These are phyloP conservation scores for Friedmanniomyces endolithicus DNA, from an alignment of 495 filamentous ascomycete genomes.

Conservation along the genomic window DNA sequence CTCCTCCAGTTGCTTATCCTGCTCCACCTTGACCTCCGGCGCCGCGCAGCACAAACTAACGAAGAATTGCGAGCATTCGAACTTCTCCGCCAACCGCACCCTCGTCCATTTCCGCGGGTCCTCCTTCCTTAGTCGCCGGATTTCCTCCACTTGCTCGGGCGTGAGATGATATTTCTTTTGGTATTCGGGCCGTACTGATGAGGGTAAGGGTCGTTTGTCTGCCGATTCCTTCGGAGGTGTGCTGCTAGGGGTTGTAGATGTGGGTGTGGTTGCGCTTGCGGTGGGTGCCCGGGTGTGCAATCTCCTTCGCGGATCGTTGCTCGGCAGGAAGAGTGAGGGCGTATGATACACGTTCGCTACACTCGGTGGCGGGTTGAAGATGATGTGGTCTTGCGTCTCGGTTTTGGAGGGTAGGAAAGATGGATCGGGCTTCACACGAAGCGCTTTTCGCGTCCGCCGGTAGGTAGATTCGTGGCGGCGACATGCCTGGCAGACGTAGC, in stretches of 20 bases:
- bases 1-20: slow-evolving; percentile 38
- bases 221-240: background rate
- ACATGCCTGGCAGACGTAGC: slow-evolving; percentile 17
- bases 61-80: slow-evolving; percentile 65
- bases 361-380: slow-evolving; percentile 91
- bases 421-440: slow-evolving; percentile 59
- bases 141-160: slow-evolving; percentile 61
- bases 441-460: slow-evolving; percentile 55
- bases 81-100: slow-evolving; percentile 54
- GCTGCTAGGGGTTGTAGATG: background rate
- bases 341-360: slow-evolving; percentile 73
- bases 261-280: slow-evolving; percentile 2
- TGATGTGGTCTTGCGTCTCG: slow-evolving; percentile 50
- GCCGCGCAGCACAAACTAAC: slow-evolving; percentile 45
- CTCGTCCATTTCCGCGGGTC: slow-evolving; percentile 67
- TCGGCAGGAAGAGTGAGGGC: slow-evolving; percentile 78
- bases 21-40: slow-evolving; percentile 32
- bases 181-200: slow-evolving; percentile 39
- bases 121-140: slow-evolving; percentile 50
- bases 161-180: slow-evolving; percentile 68
- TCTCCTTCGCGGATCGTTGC: slow-evolving; percentile 55
- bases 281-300: slow-evolving; percentile 34
- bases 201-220: slow-evolving; percentile 34
- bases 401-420: slow-evolving; percentile 42
- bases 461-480: slow-evolving; percentile 55